Evolutionary conservation across 2,329 filamentous ascomycete genomes (phyloP).

Genomic region (Penicillium griseofulvum): DNA sequence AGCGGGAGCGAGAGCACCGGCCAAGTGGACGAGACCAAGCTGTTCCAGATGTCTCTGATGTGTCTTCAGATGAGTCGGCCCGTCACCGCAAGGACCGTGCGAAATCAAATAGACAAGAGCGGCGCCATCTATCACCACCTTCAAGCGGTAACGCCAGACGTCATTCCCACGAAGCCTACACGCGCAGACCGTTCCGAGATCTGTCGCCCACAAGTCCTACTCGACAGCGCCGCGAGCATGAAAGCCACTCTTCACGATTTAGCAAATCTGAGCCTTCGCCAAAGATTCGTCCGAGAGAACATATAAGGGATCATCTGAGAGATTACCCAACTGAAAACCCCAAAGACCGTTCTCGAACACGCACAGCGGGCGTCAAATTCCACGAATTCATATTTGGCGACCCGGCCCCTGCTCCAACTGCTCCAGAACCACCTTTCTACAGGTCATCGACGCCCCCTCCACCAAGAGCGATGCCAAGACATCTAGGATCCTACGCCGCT

Average conservation of each 20-base stretch:
- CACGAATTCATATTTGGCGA: slow-evolving; percentile 27
- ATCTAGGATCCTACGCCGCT: slow-evolving; percentile 23
- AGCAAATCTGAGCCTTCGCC: slow-evolving; percentile 13
- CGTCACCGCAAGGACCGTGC: slow-evolving; percentile 9
- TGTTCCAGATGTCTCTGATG: slow-evolving; percentile 25
- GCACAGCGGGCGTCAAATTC: slow-evolving; percentile 23
- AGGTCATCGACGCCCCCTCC: slow-evolving; percentile 11
- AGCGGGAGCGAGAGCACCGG: slow-evolving; percentile 19
- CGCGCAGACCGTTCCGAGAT: slow-evolving; percentile 29
- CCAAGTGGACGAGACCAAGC: slow-evolving; percentile 24
- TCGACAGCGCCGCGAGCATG: slow-evolving; percentile 8
- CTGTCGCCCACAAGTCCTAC: slow-evolving; percentile 23
- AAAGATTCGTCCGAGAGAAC: background rate
- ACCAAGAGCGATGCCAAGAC: slow-evolving; percentile 15
- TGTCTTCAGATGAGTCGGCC: slow-evolving; percentile 30
- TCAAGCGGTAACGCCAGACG: slow-evolving; percentile 27
- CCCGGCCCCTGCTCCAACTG: slow-evolving; percentile 9
- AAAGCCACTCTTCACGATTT: slow-evolving; percentile 8
- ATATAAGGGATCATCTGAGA: background rate
- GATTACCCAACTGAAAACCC: background rate
- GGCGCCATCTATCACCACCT: slow-evolving; percentile 30
- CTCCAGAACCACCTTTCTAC: slow-evolving; percentile 19
- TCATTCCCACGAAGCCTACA: slow-evolving; percentile 40
- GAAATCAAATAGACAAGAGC: slow-evolving; percentile 15
- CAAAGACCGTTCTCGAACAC: slow-evolving; percentile 17